A percentile compares a stretch with the other conserved stretches of the same genome.
Evolutionary conservation across 169 alveolate genomes (phyloP).

Genomic region (Cryptosporidium parvum): DNA sequence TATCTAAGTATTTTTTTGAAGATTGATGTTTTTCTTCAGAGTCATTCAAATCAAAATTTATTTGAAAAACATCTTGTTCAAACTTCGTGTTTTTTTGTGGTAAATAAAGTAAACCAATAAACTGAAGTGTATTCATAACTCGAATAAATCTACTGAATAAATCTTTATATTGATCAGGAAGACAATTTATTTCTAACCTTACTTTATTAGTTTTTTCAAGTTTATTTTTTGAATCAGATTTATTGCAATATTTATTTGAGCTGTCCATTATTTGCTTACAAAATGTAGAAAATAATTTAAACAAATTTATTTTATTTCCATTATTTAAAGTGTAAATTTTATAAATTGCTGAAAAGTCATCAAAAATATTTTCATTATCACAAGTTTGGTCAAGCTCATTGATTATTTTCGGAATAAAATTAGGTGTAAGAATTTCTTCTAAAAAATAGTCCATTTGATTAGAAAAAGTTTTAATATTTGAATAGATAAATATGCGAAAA

Average conservation of each 20-base stretch:
- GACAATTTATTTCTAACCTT: not conserved
- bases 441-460: not conserved
- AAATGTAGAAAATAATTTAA: slow-evolving; percentile 10
- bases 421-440: slow-evolving; percentile 24
- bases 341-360: slow-evolving; percentile 9
- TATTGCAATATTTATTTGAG: not conserved
- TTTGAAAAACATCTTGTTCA: not conserved
- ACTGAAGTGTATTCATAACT: slow-evolving; percentile 41
- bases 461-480: not conserved
- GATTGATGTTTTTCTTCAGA: not conserved
- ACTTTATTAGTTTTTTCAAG: not conserved
- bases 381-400: not conserved
- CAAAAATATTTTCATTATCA: not conserved
- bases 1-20: not conserved
- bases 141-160: slow-evolving; percentile 8
- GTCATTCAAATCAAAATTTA: not conserved
- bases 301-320: slow-evolving; percentile 28
- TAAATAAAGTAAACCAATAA: slow-evolving; percentile 30
- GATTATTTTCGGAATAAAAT: slow-evolving; percentile 6
- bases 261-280: not conserved
- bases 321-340: not conserved
- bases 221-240: not conserved
- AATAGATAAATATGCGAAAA: not conserved
- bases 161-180: slow-evolving; percentile 2
- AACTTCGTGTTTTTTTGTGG: slow-evolving; percentile 11